A percentile compares a stretch with the other conserved stretches of the same genome.
Evolutionary conservation across 2,329 filamentous ascomycete genomes (phyloP).

Genomic region (Aurifilum marmelostoma): DNA sequence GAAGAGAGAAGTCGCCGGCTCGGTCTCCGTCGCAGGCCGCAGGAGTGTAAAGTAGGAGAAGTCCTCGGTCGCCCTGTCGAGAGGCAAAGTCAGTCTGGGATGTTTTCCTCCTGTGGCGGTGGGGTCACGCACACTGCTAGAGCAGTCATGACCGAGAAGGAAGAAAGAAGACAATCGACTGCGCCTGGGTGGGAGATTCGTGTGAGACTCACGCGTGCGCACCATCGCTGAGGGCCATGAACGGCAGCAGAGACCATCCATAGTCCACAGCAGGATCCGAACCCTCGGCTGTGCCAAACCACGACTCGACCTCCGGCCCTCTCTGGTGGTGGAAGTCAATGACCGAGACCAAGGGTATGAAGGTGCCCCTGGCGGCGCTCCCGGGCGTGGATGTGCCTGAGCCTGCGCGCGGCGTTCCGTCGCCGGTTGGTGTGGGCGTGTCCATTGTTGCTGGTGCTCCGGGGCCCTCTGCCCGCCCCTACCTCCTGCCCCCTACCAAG

Average conservation of each 20-base stretch:
- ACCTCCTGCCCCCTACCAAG: neutral
- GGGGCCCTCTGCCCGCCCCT: constrained; percentile 14
- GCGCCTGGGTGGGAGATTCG: constrained; percentile 12
- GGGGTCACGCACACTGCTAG: neutral
- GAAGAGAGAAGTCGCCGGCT: constrained; percentile 80
- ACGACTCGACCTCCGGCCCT: constrained; percentile 91
- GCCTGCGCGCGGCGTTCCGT: constrained; percentile 14
- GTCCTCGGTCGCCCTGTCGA: constrained; percentile 78
- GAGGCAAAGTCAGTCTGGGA: neutral
- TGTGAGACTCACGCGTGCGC: constrained; percentile 80
- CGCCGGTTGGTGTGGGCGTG: constrained; percentile 25
- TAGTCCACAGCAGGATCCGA: constrained; percentile 79
- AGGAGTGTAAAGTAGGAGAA: constrained; percentile 98
- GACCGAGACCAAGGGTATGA: constrained; percentile 73
- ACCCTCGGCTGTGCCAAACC: constrained; percentile 78
- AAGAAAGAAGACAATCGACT: neutral
- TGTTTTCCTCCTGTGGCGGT: neutral
- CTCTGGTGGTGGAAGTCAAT: constrained; percentile 84
- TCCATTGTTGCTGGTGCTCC: constrained; percentile 24
- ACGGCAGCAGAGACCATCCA: constrained; percentile 89
- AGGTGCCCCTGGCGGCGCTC: constrained; percentile 41
- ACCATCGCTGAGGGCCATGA: constrained; percentile 95
- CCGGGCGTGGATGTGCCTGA: constrained; percentile 28
- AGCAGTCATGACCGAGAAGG: neutral
- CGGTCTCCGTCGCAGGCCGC: constrained; percentile 56